Conservation (phyloP, 2,329 filamentous ascomycete species). For the Ophiostoma tasmaniense region DNA sequence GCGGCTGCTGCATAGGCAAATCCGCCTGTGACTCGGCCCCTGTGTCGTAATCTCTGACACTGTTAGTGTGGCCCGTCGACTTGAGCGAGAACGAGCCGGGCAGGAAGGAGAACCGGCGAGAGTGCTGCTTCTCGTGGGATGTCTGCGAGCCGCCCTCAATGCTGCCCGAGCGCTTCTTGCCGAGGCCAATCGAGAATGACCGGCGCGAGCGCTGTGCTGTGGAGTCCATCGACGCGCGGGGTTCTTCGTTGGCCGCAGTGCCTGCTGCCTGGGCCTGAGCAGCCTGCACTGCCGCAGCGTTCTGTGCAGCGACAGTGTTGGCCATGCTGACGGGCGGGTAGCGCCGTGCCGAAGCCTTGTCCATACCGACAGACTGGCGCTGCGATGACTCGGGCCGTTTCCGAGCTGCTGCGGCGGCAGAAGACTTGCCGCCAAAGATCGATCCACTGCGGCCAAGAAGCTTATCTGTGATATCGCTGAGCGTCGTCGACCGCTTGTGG, state of each 20-base stretch:
- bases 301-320: slow-evolving; percentile 33
- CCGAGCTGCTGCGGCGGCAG: slow-evolving; percentile 25
- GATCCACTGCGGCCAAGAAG: slow-evolving; percentile 78
- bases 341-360: slow-evolving; percentile 47
- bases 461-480: slow-evolving; percentile 74
- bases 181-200: slow-evolving; percentile 61
- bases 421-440: slow-evolving; percentile 54
- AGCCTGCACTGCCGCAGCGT: background rate
- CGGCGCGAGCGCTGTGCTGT: slow-evolving; percentile 46
- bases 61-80: slow-evolving; percentile 41
- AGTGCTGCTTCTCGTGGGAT: slow-evolving; percentile 45
- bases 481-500: slow-evolving; percentile 65
- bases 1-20: slow-evolving; percentile 43
- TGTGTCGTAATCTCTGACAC: slow-evolving; percentile 40
- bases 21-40: slow-evolving; percentile 44
- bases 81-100: slow-evolving; percentile 57
- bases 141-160: slow-evolving; percentile 46
- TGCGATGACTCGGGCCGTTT: slow-evolving; percentile 36
- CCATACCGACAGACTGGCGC: background rate
- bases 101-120: slow-evolving; percentile 62
- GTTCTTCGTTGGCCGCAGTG: slow-evolving; percentile 22
- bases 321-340: slow-evolving; percentile 88
- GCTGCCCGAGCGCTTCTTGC: slow-evolving; percentile 63
- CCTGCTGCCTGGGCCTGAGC: slow-evolving; percentile 30
- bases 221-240: slow-evolving; percentile 62